Evolutionary conservation across 495 filamentous ascomycete species (phyloP).

Genomic region (Clavariopsis aquatica): DNA sequence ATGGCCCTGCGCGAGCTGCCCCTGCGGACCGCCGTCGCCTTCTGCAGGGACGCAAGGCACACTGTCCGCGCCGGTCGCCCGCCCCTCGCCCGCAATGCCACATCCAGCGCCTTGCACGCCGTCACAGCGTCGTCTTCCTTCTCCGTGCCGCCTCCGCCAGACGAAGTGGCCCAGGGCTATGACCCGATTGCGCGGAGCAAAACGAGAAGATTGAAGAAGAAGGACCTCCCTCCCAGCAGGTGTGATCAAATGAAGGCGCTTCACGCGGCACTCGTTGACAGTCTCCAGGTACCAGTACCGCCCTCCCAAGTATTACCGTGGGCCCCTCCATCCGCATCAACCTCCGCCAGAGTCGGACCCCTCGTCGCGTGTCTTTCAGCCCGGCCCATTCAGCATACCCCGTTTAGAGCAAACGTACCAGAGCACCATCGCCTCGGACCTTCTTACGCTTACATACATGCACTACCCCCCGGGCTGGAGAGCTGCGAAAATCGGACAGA

Average conservation of each 20-base stretch:
- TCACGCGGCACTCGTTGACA: slow-evolving; percentile 15
- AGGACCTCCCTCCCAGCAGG: slow-evolving; percentile 68
- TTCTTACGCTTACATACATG: slow-evolving; percentile 83
- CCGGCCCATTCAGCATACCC: slow-evolving; percentile 87
- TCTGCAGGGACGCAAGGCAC: slow-evolving; percentile 23
- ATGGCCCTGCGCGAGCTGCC: slow-evolving; percentile 39
- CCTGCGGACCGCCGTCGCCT: slow-evolving; percentile 10
- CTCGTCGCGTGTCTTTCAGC: slow-evolving; percentile 82
- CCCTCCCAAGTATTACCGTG: slow-evolving; percentile 89
- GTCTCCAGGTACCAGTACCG: slow-evolving; percentile 80
- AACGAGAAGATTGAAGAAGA: slow-evolving; percentile 48
- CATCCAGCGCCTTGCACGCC: slow-evolving; percentile 33
- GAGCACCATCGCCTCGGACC: slow-evolving; percentile 81
- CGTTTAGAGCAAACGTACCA: slow-evolving; percentile 89
- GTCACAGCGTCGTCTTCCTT: slow-evolving; percentile 48
- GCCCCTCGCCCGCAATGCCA: slow-evolving; percentile 37
- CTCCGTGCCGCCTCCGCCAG: slow-evolving; percentile 39
- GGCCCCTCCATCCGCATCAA: slow-evolving; percentile 88
- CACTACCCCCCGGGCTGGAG: slow-evolving; percentile 76
- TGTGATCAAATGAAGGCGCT: slow-evolving; percentile 42
- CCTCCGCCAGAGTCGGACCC: slow-evolving; percentile 81
- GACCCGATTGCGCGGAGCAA: slow-evolving; percentile 58
- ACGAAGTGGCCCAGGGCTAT: slow-evolving; percentile 51
- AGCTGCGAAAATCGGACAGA: slow-evolving; percentile 32
- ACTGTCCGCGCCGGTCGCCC: slow-evolving; percentile 13